These are phyloP conservation scores for Verticillium klebahnii DNA, from an alignment of 2,329 filamentous ascomycete species.

Conservation along the genomic window DNA sequence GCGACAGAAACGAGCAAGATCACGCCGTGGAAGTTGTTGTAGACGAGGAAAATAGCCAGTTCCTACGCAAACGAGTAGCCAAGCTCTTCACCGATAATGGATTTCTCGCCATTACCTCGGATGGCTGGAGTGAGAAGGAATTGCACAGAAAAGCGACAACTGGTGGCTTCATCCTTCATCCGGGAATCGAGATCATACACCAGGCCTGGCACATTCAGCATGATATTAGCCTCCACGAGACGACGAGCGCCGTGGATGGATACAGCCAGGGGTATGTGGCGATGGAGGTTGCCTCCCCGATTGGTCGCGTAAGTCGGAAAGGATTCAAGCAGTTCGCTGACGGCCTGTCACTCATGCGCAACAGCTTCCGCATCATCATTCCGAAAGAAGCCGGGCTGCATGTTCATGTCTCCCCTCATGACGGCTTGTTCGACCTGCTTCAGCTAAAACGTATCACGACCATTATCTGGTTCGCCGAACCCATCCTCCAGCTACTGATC, in stretches of 20 bases:
- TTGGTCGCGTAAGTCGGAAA: not conserved
- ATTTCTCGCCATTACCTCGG: not conserved
- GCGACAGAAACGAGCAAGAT: too few species aligned
- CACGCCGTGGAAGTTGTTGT: too few species aligned
- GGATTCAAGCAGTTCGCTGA: constrained; percentile 1
- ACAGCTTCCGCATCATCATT: not conserved
- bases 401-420: constrained; percentile 6
- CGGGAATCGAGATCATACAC: not conserved
- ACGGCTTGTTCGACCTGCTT: constrained; percentile 1
- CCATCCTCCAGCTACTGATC: not conserved
- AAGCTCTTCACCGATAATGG: not conserved
- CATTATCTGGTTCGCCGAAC: constrained; percentile 1
- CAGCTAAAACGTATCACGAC: constrained; percentile 4
- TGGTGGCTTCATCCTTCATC: not conserved
- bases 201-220: constrained; percentile 5
- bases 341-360: constrained; percentile 2
- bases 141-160: not conserved
- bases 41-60: not conserved
- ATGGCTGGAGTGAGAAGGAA: not conserved
- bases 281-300: constrained; percentile 5
- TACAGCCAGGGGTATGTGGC: constrained; percentile 4
- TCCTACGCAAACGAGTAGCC: not conserved
- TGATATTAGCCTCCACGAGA: constrained; percentile 2
- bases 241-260: not conserved
- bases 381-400: constrained; percentile 3